A percentile compares a stretch with the other conserved stretches of the same genome.
Conservation (phyloP, 208 protist species). For the Trypanosoma scelopori region DNA sequence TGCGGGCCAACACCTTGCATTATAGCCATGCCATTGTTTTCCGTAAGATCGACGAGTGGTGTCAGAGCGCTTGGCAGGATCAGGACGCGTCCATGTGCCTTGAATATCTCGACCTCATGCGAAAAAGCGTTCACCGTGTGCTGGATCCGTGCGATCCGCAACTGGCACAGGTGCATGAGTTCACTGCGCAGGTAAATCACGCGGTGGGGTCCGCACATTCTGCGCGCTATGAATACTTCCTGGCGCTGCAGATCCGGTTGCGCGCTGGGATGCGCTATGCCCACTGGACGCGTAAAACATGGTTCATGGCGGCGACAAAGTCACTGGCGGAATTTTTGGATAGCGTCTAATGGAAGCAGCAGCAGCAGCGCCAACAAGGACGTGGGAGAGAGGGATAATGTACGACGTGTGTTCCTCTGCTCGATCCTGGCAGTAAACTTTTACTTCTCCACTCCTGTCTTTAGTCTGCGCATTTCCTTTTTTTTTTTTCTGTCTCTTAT, state of each 20-base stretch:
- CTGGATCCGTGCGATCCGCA: conserved; percentile 30
- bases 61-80: conserved; percentile 28
- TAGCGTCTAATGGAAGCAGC: conserved; percentile 14
- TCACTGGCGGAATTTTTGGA: conserved; percentile 33
- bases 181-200: conserved; percentile 36
- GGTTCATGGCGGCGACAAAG: conserved; percentile 39
- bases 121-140: conserved; percentile 28
- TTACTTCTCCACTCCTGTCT: conserved; percentile 7
- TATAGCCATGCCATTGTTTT: conserved; percentile 36
- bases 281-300: conserved; percentile 34
- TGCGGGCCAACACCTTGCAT: conserved; percentile 19
- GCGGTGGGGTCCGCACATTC: conserved; percentile 33
- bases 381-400: neutral
- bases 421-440: conserved; percentile 6
- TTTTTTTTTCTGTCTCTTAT: conserved; percentile 18
- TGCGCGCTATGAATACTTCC: conserved; percentile 30
- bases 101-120: conserved; percentile 29
- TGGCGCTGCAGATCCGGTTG: conserved; percentile 27
- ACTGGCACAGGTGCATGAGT: conserved; percentile 33
- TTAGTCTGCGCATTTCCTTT: neutral
- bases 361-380: neutral
- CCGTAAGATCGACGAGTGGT: conserved; percentile 32
- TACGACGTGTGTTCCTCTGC: conserved; percentile 8
- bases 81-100: conserved; percentile 26
- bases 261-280: conserved; percentile 25